Base-by-base conservation (phyloP, 495 filamentous ascomycete species). In the Lepraria neglecta region DNA sequence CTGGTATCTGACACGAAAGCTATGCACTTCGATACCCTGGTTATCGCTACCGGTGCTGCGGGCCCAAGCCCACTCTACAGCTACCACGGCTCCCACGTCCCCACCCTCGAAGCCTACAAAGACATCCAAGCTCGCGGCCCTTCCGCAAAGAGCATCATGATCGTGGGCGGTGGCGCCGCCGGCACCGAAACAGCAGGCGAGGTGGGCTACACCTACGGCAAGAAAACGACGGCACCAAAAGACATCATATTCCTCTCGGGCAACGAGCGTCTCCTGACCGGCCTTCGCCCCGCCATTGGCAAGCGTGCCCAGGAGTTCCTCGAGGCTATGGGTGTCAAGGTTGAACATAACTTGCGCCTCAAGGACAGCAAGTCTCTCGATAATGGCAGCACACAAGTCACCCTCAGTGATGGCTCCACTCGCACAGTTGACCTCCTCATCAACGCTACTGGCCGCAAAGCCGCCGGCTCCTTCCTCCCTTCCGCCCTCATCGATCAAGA, bases 391-490 rank as follows among this genome's bases (percentile, higher is more conserved):
- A 65, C 67, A 35, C 48, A 58, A 17, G 52, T 69, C 33, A 46
- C 24, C 9, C 31, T 70, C 3, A 61, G 50, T 21, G 62, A 70
- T 47, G 65, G 65, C 28, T 59, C 48, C 31, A 58, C 28, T 14
- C 56, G 62, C 21, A 62, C 43, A 1, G 78, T 80, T 1, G 82
- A 85, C 66, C 50, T 84, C 38, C 81, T 82, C 70, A 72, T 87
- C 46, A 76, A 78, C 6, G 81, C 83, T 4, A 79, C 75, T 67
- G 84, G 84, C 45, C 72, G 82, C 43, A 55, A 69, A 3, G 78
- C 82, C 58, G 86, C 86, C 72, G 76, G 78, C 30, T 74, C 75
- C 21, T 87, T 77, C 70, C 58, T 87, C 14, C 70, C 77, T 14
- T 67, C 70, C 17, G 59, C 70, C 46, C 64, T 79, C 40, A 73